Base-by-base conservation (phyloP, 2,329 filamentous ascomycete genomes). In the Lecanoromycetidae sp. region DNA sequence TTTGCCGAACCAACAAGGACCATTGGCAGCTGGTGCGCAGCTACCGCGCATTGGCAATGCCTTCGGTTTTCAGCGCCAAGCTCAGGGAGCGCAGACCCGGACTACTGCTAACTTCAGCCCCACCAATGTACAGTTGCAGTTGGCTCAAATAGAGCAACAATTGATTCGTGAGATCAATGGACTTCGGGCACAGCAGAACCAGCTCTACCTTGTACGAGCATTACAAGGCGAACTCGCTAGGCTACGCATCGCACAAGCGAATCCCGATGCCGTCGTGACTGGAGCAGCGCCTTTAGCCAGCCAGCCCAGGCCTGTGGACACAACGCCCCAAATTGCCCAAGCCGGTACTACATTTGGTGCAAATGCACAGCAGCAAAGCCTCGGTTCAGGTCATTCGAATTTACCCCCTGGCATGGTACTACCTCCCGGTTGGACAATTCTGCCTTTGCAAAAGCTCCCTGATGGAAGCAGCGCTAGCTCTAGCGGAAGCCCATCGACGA, bases 181-280 rank as follows among this genome's bases (percentile, higher is more conserved):
- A 34, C 66, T 90, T 15, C 75, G 80, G 37, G 58, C 75, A 27
- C 76, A 78, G 13, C 75, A 83, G 42, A 74, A 80, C 27, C 83
- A 91, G 59, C 60, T 88, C 4, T 73, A 78, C 39, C 66, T 76
- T n/a, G 67, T 87, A n/a, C 74, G 80, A 44, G 66, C 78, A 13
- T 68, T 91, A 51, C 75, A 84, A 51, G 65, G 67, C 17, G 85
- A 91, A 60, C 62, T 91, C 41, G 69, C 75, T 27, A 74, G 81
- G 50, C 67, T 88, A 45, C 78, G 82, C 20, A 70, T 69, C 51
- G 53, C 66, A 32, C 72, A 74, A 46, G 54, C 55, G 20, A 59
- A 57, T 46, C 20, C 57, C 4, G 33, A 46, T 8, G 30, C 39
- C 13, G 30, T 39, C 27, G 37, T 46, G 32, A 45, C 30, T 3